Percentiles rank a stretch among this genome's conserved stretches.
These are phyloP conservation scores for Coprinopsis strossmayeri DNA, from an alignment of 768 basidiomycete species.

Conservation along the genomic window DNA sequence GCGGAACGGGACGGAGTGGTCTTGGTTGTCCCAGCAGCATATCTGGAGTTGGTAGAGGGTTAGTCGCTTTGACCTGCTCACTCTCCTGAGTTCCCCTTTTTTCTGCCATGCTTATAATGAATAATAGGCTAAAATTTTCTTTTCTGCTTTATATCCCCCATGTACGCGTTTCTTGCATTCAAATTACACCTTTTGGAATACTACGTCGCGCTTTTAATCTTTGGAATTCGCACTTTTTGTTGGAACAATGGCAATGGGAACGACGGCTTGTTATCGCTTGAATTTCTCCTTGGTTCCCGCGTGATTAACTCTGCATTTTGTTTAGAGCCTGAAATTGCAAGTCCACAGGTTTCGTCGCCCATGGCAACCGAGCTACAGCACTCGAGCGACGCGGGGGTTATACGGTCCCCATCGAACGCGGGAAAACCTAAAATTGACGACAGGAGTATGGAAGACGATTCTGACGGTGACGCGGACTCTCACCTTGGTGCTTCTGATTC, in stretches of 20 bases:
- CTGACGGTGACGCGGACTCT: constrained; percentile 25
- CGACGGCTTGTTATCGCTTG: background rate
- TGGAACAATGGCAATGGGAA: constrained; percentile 23
- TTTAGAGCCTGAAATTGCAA: background rate
- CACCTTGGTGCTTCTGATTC: constrained; percentile 31
- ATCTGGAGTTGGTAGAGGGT: constrained; percentile 85
- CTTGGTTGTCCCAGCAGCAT: constrained; percentile 88
- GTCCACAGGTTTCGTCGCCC: background rate
- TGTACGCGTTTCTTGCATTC: constrained; percentile 29
- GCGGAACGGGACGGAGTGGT: constrained; percentile 81
- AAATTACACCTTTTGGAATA: constrained; percentile 24
- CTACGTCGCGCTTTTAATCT: background rate
- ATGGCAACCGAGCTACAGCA: background rate
- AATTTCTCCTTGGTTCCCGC: background rate
- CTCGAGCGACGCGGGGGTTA: background rate
- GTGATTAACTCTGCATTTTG: background rate
- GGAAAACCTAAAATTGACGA: constrained; percentile 3
- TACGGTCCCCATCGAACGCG: too few species aligned
- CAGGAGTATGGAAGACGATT: constrained; percentile 17
- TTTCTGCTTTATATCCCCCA: constrained; percentile 48
- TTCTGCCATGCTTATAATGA: constrained; percentile 17
- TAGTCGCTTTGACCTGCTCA: constrained; percentile 47
- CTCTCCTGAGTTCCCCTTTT: constrained; percentile 8
- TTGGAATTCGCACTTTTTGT: background rate
- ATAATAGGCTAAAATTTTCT: constrained; percentile 80